Evolutionary conservation across 1,284 basidiomycete genomes (phyloP).

Genomic region (Cronartium quercuum): DNA sequence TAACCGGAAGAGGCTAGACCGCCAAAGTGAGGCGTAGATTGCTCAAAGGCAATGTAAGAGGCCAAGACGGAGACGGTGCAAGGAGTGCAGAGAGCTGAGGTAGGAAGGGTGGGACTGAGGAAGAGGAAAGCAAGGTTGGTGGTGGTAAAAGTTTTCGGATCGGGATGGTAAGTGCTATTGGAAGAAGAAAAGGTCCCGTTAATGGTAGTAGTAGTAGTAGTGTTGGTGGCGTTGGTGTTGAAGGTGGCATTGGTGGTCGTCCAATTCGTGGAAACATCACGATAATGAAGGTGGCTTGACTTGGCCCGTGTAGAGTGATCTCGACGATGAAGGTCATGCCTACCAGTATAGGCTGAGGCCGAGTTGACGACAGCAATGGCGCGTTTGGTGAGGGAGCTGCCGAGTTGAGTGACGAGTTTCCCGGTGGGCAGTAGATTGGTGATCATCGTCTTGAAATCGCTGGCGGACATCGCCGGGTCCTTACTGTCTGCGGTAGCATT

Average conservation of each 20-base stretch:
- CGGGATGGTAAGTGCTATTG: conserved; percentile 2
- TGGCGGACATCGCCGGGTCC: conserved; percentile 5
- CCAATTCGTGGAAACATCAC: background rate
- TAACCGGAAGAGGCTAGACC: conserved; percentile 30
- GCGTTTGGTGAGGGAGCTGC: background rate
- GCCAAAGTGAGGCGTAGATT: conserved; percentile 26
- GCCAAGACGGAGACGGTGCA: conserved; percentile 29
- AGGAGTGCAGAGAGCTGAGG: conserved; percentile 23
- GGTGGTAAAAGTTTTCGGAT: conserved; percentile 15
- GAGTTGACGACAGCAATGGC: background rate
- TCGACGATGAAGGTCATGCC: too few relatives aligned
- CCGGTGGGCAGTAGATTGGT: conserved; percentile 4
- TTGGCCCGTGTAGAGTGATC: background rate
- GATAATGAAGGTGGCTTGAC: background rate
- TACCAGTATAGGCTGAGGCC: too few relatives aligned
- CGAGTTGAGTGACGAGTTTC: conserved; percentile 23
- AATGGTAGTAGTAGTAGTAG: background rate
- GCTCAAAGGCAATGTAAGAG: conserved; percentile 28
- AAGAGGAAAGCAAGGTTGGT: conserved; percentile 39
- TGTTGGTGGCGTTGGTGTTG: background rate
- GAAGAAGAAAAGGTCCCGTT: background rate
- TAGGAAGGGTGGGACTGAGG: conserved; percentile 19
- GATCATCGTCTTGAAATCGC: conserved; percentile 26
- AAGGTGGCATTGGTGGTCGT: background rate
- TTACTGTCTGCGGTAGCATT: conserved; percentile 9